These are phyloP conservation scores for Apiotrichum gamsii DNA, from an alignment of 1,284 basidiomycete genomes.

Conservation along the genomic window DNA sequence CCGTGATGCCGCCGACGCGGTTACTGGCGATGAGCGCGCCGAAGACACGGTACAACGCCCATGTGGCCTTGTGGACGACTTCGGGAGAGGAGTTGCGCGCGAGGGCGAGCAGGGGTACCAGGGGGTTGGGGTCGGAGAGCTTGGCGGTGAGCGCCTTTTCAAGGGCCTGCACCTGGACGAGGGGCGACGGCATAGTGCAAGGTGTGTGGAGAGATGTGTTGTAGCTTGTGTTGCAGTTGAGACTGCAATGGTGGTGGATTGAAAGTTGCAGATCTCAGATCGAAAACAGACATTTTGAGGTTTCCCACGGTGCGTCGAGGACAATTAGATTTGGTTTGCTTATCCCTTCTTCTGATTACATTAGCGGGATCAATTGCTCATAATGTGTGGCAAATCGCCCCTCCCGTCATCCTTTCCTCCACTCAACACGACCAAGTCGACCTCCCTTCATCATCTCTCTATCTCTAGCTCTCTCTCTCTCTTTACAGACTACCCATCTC, in stretches of 20 bases:
- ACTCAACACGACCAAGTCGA: no score
- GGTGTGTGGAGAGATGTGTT: not conserved
- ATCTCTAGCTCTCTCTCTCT: no score
- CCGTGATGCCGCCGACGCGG: conserved; percentile 50
- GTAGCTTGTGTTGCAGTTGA: no score
- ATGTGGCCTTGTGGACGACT: conserved; percentile 66
- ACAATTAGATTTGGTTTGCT: no score
- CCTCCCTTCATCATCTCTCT: no score
- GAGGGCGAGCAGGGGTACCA: conserved; percentile 67
- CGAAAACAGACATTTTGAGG: not conserved
- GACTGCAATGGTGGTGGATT: no score
- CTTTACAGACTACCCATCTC: no score
- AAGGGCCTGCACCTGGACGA: conserved; percentile 26
- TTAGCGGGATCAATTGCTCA: no score
- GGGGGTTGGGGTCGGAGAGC: conserved; percentile 64
- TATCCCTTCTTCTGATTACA: no score
- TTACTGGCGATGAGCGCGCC: conserved; percentile 59
- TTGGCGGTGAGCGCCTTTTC: conserved; percentile 27
- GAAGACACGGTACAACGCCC: conserved; percentile 75
- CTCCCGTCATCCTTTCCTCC: no score
- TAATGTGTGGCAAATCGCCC: no score
- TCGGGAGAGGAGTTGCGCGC: conserved; percentile 48
- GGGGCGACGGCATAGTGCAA: conserved; percentile 8
- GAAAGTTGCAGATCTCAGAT: no score
- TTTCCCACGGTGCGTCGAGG: conserved; percentile 3